A percentile compares a stretch with the other conserved stretches of the same genome.
These are phyloP conservation scores for Stagonosporopsis vannaccii DNA, from an alignment of 2,329 filamentous ascomycete species.

Conservation along the genomic window DNA sequence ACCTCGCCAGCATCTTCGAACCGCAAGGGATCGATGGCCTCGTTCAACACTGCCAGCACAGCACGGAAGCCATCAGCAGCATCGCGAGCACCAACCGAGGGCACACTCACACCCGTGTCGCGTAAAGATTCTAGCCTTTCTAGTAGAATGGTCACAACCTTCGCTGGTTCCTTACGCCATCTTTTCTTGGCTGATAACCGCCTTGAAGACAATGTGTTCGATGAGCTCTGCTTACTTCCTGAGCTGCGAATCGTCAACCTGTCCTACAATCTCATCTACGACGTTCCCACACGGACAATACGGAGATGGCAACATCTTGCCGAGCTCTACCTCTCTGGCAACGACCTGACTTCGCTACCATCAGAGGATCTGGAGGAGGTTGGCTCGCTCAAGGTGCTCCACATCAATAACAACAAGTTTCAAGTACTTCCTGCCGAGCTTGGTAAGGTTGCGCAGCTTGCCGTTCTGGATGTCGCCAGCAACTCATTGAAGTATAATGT, in stretches of 20 bases:
- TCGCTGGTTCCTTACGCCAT: slow-evolving; percentile 83
- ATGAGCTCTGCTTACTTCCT: slow-evolving; percentile 81
- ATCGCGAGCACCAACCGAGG: slow-evolving; percentile 69
- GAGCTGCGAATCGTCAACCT: slow-evolving; percentile 90
- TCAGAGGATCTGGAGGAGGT: slow-evolving; percentile 94
- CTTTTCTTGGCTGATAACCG: slow-evolving; percentile 93
- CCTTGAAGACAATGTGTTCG: slow-evolving; percentile 92
- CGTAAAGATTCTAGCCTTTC: slow-evolving; percentile 92
- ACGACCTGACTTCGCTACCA: slow-evolving; percentile 88
- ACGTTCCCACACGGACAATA: slow-evolving; percentile 88
- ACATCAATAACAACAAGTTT: slow-evolving; percentile 98
- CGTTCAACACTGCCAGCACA: slow-evolving; percentile 64
- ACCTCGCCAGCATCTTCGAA: slow-evolving; percentile 70
- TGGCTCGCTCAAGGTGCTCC: slow-evolving; percentile 83
- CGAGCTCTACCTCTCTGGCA: slow-evolving; percentile 93
- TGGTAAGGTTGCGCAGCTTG: slow-evolving; percentile 89
- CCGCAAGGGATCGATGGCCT: slow-evolving; percentile 85
- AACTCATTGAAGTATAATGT: slow-evolving; percentile 98
- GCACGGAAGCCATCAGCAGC: slow-evolving; percentile 80
- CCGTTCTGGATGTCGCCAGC: slow-evolving; percentile 92
- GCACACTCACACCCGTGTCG: slow-evolving; percentile 63
- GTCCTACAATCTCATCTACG: slow-evolving; percentile 92
- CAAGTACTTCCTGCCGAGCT: slow-evolving; percentile 95
- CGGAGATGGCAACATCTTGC: slow-evolving; percentile 88
- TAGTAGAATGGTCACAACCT: slow-evolving; percentile 81